A percentile compares a stretch with the other conserved stretches of the same genome.
These are phyloP conservation scores for Arabidopsis suecica DNA, from an alignment of 345 rosid species.

Conservation along the genomic window DNA sequence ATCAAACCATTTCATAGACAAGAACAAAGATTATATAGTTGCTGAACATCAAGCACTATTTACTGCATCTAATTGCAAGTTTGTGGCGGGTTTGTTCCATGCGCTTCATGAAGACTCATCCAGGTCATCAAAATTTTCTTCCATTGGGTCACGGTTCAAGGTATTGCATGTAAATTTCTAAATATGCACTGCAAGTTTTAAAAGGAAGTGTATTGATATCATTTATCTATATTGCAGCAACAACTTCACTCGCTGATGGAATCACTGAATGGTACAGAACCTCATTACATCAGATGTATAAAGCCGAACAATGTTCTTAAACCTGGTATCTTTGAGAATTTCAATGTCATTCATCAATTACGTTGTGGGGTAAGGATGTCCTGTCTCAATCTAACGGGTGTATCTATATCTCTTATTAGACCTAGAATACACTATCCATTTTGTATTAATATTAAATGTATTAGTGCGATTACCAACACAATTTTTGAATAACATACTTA, in stretches of 20 bases:
- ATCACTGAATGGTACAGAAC: slow-evolving; percentile 83
- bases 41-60: slow-evolving; percentile 93
- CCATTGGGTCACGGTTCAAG: slow-evolving; percentile 93
- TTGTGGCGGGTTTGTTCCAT: slow-evolving; percentile 79
- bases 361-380: slow-evolving; percentile 94
- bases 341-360: slow-evolving; percentile 88
- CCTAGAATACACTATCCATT: slow-evolving; percentile 11
- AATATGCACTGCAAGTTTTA: slow-evolving; percentile 8
- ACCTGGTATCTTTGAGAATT: slow-evolving; percentile 91
- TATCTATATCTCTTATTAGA: slow-evolving; percentile 18
- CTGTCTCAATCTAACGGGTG: slow-evolving; percentile 22
- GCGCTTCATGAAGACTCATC: slow-evolving; percentile 86
- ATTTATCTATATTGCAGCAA: slow-evolving; percentile 60
- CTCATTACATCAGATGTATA: slow-evolving; percentile 99
- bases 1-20: slow-evolving; percentile 86
- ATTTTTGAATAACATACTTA: slow-evolving; percentile 21
- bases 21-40: slow-evolving; percentile 93
- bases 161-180: slow-evolving; percentile 48
- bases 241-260: slow-evolving; percentile 99
- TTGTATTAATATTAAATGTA: slow-evolving; percentile 4
- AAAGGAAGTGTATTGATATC: slow-evolving; percentile 28
- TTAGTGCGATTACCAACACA: slow-evolving; percentile 8
- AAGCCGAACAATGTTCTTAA: slow-evolving; percentile 91
- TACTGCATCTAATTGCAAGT: slow-evolving; percentile 77
- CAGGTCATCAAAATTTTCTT: slow-evolving; percentile 92